Base-by-base conservation (phyloP, 768 basidiomycete genomes). In the Trametes meyenii region DNA sequence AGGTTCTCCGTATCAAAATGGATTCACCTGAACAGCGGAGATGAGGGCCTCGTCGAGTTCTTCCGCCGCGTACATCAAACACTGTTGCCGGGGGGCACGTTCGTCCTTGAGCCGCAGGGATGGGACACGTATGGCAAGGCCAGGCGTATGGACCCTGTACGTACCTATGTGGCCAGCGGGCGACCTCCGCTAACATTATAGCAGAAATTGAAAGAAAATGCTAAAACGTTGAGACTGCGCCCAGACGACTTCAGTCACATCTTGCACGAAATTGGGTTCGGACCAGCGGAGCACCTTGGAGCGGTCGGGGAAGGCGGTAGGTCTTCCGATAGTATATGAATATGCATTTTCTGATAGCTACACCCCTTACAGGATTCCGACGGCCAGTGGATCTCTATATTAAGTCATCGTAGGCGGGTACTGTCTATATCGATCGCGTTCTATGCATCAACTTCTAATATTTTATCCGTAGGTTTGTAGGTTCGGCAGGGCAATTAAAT, bases 1-100 rank as follows among this genome's bases (percentile, higher is more conserved):
- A 94, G 92, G 1, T 86, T 96, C 66, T 96, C 94, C 0, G 75
- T 96, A 45, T 85, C 93, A 0, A 96, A 95, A 74, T 96, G 94
- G 94, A 92, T 96, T 33, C 94, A 96, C 72, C 77, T 96, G 11
- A 87, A 94, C 65, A 78, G 79, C 12, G 89, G 90, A 11, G 94
- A 97, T 68, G 82, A 82, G 0, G 94, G 86, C 0, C 67, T 96
- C n/a, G 65, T 72, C 38, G 60, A 64, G 0, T 92, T 95, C 72
- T 96, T 96, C 68, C 74, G 70, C 2, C 83, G 85, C 43, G 83
- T 87, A 0, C 75, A 85, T 64, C 68, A 72, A 26, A 80, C 83
- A 2, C 78, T 97, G 16, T 76, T 73, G n/a, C 74, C 81, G 0
- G 87, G 85, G 0, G 92, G 92, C 3, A 77, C 72, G 1, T 88